Evolutionary conservation across 1,284 basidiomycete genomes (phyloP).

Genomic region (Mycena sp.): DNA sequence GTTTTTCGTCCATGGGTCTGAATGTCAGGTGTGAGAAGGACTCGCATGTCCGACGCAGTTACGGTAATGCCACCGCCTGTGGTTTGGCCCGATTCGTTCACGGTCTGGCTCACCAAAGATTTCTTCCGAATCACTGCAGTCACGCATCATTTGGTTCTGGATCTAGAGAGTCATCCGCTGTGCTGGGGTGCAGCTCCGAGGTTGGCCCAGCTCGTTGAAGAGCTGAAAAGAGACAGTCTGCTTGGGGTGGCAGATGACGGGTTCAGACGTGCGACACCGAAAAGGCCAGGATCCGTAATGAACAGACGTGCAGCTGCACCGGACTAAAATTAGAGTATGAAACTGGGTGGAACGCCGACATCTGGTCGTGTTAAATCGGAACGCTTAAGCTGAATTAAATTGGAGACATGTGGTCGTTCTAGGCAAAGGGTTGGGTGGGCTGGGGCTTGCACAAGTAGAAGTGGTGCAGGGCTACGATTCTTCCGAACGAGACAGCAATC

Average conservation of each 20-base stretch:
- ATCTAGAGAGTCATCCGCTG: not conserved
- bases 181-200: too few species aligned
- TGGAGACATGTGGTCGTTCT: not conserved
- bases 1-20: conserved; percentile 1
- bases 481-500: too few species aligned
- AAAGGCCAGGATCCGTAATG: too few species aligned
- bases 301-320: too few species aligned
- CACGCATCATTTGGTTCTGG: not conserved
- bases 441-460: too few species aligned
- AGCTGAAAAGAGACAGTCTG: conserved; percentile 14
- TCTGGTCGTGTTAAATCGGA: too few species aligned
- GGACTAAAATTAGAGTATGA: too few species aligned
- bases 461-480: too few species aligned
- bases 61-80: conserved; percentile 95
- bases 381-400: not conserved
- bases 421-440: not conserved
- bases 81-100: conserved; percentile 95
- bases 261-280: not conserved
- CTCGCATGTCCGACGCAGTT: conserved; percentile 81
- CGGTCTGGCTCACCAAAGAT: conserved; percentile 94
- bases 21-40: conserved; percentile 39
- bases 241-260: not conserved
- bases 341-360: too few species aligned
- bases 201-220: not conserved
- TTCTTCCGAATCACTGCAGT: conserved; percentile 73